phyloP scores from a whole-genome alignment of 2,329 filamentous ascomycete species.

The Biscogniauxia marginata region DNA sequence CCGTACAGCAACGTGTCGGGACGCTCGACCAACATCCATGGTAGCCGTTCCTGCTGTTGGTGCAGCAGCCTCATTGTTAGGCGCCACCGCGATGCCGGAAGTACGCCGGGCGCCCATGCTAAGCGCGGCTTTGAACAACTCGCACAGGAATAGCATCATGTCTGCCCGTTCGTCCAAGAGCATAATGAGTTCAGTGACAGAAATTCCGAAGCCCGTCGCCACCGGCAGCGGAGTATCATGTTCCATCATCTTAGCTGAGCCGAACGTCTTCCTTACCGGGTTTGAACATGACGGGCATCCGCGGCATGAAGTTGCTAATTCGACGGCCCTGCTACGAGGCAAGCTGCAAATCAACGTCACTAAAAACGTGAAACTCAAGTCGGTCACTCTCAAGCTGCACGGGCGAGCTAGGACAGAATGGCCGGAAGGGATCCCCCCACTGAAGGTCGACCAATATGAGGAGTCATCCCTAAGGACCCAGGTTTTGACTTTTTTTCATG shows the following conservation, averaged over 20 bases:
- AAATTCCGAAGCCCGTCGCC: conserved; percentile 71
- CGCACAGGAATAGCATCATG: conserved; percentile 50
- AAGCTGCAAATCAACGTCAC: conserved; percentile 78
- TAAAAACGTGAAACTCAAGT: conserved; percentile 91
- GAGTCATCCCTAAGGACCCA: conserved; percentile 85
- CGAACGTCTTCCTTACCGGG: conserved; percentile 75
- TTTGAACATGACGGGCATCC: conserved; percentile 69
- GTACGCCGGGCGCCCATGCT: conserved; percentile 26
- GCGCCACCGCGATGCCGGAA: conserved; percentile 30
- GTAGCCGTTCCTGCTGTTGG: conserved; percentile 23
- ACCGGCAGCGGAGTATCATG: conserved; percentile 73
- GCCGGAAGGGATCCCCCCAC: conserved; percentile 92
- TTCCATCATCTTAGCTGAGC: conserved; percentile 73
- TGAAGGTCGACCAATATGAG: conserved; percentile 80
- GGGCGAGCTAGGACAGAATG: conserved; percentile 89
- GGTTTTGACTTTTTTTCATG: conserved; percentile 90
- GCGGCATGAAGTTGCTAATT: conserved; percentile 55
- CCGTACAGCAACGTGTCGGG: conserved; percentile 8
- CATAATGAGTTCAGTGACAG: conserved; percentile 51
- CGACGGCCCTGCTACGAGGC: conserved; percentile 80
- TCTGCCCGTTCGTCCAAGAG: conserved; percentile 52
- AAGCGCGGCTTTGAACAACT: conserved; percentile 25
- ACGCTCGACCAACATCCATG: conserved; percentile 25
- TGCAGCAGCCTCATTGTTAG: conserved; percentile 19
- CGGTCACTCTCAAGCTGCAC: conserved; percentile 80